These are phyloP conservation scores for Sporothrix inflata DNA, from an alignment of 2,329 filamentous ascomycete species.

Conservation along the genomic window DNA sequence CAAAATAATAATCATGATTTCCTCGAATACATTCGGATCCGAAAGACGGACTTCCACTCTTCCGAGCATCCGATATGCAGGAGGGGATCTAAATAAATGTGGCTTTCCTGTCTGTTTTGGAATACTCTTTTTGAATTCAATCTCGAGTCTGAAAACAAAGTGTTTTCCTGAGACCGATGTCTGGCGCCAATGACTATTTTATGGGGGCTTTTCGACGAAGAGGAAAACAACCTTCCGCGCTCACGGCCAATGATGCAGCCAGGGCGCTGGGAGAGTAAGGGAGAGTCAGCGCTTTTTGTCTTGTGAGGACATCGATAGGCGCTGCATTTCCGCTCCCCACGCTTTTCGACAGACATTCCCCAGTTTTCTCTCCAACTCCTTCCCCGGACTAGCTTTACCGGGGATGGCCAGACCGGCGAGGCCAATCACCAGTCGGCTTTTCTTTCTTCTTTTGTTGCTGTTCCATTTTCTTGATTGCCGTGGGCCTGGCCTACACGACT, in stretches of 20 bases:
- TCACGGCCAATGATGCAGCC: background rate
- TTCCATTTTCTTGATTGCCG: no score
- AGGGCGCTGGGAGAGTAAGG: background rate
- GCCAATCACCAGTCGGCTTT: background rate
- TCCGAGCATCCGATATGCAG: background rate
- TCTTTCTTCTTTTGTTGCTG: background rate
- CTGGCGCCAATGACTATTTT: background rate
- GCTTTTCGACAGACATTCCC: no score
- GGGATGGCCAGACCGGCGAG: background rate
- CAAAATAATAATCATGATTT: background rate
- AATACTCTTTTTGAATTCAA: no score
- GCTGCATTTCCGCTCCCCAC: background rate
- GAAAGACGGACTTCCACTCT: background rate
- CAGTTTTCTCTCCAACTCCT: background rate
- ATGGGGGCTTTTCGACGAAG: background rate
- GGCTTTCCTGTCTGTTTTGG: no score
- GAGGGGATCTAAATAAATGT: no score
- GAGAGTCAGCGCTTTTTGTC: background rate
- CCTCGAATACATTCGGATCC: background rate
- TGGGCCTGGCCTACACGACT: background rate
- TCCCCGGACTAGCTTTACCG: constrained; percentile 6
- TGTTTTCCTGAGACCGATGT: background rate
- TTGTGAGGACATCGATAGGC: background rate
- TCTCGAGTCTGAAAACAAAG: background rate
- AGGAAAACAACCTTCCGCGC: background rate